Percentiles rank a stretch among this genome's conserved stretches.
phyloP scores from a whole-genome alignment of 805 yeast genomes.

The Hanseniaspora lindneri region DNA sequence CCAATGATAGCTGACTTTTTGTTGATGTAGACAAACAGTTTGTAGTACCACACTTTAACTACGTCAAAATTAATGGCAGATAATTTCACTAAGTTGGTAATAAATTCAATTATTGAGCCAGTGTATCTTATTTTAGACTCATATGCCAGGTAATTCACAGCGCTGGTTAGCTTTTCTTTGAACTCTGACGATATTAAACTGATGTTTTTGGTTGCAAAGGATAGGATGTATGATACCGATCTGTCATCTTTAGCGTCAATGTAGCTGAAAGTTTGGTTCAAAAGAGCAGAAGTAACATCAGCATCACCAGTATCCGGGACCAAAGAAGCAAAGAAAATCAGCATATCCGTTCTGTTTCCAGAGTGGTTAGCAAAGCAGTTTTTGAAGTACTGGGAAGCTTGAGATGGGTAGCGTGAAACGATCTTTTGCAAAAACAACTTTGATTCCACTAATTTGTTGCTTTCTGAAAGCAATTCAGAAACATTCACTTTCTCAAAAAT shows the following conservation, averaged over 20 bases:
- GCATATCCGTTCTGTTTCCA: constrained; percentile 22
- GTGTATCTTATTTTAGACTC: constrained; percentile 26
- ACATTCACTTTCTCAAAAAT: neutral
- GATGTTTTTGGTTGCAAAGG: constrained; percentile 6
- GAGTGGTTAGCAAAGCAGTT: constrained; percentile 12
- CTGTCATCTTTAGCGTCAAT: no score
- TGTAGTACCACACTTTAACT: constrained; percentile 41
- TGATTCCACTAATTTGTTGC: neutral
- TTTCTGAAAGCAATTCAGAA: neutral
- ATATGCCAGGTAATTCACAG: constrained; percentile 26
- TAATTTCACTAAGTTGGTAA: constrained; percentile 15
- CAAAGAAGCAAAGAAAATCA: constrained; percentile 23
- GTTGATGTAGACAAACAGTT: constrained; percentile 49
- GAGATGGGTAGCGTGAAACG: neutral
- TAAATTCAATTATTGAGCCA: constrained; percentile 24
- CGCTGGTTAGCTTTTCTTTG: constrained; percentile 18
- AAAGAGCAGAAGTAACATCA: no score
- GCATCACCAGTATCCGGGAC: neutral
- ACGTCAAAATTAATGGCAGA: constrained; percentile 19
- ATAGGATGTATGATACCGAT: constrained; percentile 18
- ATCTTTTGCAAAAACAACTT: neutral
- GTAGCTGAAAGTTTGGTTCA: no score
- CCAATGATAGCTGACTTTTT: constrained; percentile 45
- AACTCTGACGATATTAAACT: constrained; percentile 16
- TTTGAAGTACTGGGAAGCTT: constrained; percentile 5